Conservation (phyloP, 2,329 filamentous ascomycete species). For the Microdochium trichocladiopsis region DNA sequence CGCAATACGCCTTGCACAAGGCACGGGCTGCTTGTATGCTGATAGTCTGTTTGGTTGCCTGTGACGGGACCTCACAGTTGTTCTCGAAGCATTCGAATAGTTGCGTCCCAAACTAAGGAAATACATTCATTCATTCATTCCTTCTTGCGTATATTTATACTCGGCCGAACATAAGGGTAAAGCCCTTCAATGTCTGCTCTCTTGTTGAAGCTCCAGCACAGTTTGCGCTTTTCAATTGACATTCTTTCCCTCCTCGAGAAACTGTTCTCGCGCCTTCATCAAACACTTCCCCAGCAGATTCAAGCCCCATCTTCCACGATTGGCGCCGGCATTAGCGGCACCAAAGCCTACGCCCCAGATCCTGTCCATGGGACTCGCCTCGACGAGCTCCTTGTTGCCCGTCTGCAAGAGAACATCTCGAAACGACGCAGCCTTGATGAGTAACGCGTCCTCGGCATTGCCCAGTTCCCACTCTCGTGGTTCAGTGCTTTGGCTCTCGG, state of each 20-base stretch:
- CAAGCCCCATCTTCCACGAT: slow-evolving; percentile 48
- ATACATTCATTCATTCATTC: too few species aligned
- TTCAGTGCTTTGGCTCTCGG: slow-evolving; percentile 8
- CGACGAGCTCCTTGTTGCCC: slow-evolving; percentile 52
- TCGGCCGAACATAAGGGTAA: too few species aligned
- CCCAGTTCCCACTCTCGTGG: slow-evolving; percentile 8
- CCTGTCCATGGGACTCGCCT: slow-evolving; percentile 51
- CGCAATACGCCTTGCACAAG: too few species aligned
- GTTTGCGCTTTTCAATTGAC: neutral
- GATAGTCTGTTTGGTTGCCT: too few species aligned
- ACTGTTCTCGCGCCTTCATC: slow-evolving; percentile 46
- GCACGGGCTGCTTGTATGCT: too few species aligned
- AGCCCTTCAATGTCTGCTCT: neutral
- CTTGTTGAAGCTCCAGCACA: neutral
- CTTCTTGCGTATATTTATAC: too few species aligned
- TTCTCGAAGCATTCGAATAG: too few species aligned
- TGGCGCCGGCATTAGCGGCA: slow-evolving; percentile 37
- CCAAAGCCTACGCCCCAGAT: slow-evolving; percentile 62
- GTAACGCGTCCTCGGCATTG: slow-evolving; percentile 7
- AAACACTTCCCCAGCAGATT: slow-evolving; percentile 59
- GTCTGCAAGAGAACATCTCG: slow-evolving; percentile 45
- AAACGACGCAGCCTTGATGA: slow-evolving; percentile 31
- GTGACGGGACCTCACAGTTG: too few species aligned
- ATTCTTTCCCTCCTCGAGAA: slow-evolving; percentile 33
- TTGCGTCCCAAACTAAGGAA: too few species aligned